These are phyloP conservation scores for Scheffersomyces segobiensis DNA, from an alignment of 1,139 yeast species.

Conservation along the genomic window DNA sequence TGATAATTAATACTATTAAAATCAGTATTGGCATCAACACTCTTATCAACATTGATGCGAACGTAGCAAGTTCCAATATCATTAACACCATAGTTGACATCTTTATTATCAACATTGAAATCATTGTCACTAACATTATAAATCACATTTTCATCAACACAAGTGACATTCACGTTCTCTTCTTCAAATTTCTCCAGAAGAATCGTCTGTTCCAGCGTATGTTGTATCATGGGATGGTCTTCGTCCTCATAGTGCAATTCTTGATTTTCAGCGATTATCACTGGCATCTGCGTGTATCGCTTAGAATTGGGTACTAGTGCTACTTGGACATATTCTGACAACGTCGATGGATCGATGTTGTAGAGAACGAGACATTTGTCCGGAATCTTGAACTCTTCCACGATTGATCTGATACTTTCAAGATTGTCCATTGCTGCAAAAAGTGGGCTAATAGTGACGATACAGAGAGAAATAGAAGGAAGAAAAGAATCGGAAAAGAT, in stretches of 20 bases:
- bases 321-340: conserved; percentile 9
- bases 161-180: background rate
- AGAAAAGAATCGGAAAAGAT: no score
- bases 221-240: background rate
- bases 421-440: conserved; percentile 20
- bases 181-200: background rate
- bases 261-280: conserved; percentile 7
- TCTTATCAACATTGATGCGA: no score
- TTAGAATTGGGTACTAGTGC: conserved; percentile 12
- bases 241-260: background rate
- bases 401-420: conserved; percentile 21
- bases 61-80: background rate
- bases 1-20: no score
- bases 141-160: background rate
- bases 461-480: background rate
- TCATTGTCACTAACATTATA: background rate
- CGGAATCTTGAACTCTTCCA: conserved; percentile 20
- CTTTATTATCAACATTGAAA: background rate
- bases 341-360: conserved; percentile 11
- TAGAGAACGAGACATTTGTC: conserved; percentile 18
- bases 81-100: background rate
- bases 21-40: no score
- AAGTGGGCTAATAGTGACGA: background rate
- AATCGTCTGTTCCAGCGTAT: background rate
- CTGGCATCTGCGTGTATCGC: conserved; percentile 7